Conservation (phyloP, 2,329 filamentous ascomycete genomes). For the Pezicula neosporulosa region DNA sequence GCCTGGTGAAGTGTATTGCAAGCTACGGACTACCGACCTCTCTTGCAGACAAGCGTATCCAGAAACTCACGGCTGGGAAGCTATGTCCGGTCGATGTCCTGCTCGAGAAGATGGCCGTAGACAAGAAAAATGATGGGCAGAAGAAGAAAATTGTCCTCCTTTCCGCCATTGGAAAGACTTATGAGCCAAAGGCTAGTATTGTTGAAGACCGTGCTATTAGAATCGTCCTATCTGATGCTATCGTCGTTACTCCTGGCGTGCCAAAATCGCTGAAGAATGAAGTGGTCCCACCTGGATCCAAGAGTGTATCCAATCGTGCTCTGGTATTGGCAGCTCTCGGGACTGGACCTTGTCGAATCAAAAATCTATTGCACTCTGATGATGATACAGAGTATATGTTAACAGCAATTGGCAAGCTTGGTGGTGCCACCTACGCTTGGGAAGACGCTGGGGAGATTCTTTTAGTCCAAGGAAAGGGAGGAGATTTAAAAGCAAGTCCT, state of each 20-base stretch:
- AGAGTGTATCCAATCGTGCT: slow-evolving; percentile 95
- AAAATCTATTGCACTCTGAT: slow-evolving; percentile 91
- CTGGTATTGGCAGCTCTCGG: slow-evolving; percentile 91
- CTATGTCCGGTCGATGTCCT: slow-evolving; percentile 82
- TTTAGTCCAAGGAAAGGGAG: slow-evolving; percentile 87
- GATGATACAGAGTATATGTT: slow-evolving; percentile 98
- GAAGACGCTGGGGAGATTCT: slow-evolving; percentile 91
- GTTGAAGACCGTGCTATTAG: slow-evolving; percentile 85
- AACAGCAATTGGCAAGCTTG: slow-evolving; percentile 79
- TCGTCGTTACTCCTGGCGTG: slow-evolving; percentile 71
- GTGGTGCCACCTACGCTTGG: slow-evolving; percentile 88
- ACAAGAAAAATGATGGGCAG: slow-evolving; percentile 96
- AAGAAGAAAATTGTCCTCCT: slow-evolving; percentile 96
- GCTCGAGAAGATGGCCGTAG: slow-evolving; percentile 90
- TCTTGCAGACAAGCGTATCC: slow-evolving; percentile 76
- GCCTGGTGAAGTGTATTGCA: slow-evolving; percentile 89
- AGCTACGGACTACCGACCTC: slow-evolving; percentile 89
- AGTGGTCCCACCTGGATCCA: slow-evolving; percentile 89
- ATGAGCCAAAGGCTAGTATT: slow-evolving; percentile 83
- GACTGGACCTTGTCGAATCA: slow-evolving; percentile 80
- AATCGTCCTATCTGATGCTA: slow-evolving; percentile 76
- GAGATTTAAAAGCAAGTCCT: slow-evolving; percentile 70
- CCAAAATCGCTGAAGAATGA: slow-evolving; percentile 62
- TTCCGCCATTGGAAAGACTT: slow-evolving; percentile 81
- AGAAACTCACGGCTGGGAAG: slow-evolving; percentile 80